Percentiles rank a stretch among this genome's conserved stretches.
phyloP scores from a whole-genome alignment of 305 asterid genomes.

The Salvia sclarea region DNA sequence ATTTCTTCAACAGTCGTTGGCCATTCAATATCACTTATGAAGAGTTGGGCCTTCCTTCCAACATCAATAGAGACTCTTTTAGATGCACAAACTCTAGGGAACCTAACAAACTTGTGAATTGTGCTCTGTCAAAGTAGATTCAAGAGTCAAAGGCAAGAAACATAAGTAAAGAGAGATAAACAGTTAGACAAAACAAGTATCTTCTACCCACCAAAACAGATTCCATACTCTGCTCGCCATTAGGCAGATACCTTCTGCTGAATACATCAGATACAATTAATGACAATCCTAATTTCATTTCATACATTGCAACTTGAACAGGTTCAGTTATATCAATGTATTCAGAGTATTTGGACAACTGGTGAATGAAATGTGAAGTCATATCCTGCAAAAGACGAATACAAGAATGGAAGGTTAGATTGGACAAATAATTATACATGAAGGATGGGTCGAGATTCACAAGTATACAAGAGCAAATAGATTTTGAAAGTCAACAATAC shows the following conservation, averaged over 20 bases:
- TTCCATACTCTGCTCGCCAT: slow-evolving; percentile 50
- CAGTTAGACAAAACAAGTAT: slow-evolving; percentile 17
- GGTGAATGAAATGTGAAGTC: slow-evolving; percentile 59
- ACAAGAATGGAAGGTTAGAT: slow-evolving; percentile 21
- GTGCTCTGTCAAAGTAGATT: slow-evolving; percentile 43
- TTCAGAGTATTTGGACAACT: slow-evolving; percentile 61
- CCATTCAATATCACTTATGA: slow-evolving; percentile 49
- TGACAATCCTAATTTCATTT: slow-evolving; percentile 87
- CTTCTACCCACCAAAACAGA: slow-evolving; percentile 48
- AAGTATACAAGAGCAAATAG: background rate
- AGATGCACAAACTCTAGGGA: slow-evolving; percentile 68
- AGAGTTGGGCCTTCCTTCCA: slow-evolving; percentile 39
- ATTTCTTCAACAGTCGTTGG: slow-evolving; percentile 49
- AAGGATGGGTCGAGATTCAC: slow-evolving; percentile 8
- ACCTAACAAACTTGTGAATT: slow-evolving; percentile 66
- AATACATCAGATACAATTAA: slow-evolving; percentile 55
- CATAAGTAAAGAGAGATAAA: background rate
- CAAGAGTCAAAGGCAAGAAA: slow-evolving; percentile 32
- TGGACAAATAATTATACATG: slow-evolving; percentile 15
- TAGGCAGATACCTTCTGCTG: slow-evolving; percentile 34
- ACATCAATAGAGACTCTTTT: slow-evolving; percentile 42
- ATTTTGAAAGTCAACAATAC: slow-evolving; percentile 37
- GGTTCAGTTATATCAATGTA: slow-evolving; percentile 80
- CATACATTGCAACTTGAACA: slow-evolving; percentile 77
- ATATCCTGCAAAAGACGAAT: slow-evolving; percentile 52